Evolutionary conservation across 768 basidiomycete species (phyloP).

Genomic region (Pholiota molesta): DNA sequence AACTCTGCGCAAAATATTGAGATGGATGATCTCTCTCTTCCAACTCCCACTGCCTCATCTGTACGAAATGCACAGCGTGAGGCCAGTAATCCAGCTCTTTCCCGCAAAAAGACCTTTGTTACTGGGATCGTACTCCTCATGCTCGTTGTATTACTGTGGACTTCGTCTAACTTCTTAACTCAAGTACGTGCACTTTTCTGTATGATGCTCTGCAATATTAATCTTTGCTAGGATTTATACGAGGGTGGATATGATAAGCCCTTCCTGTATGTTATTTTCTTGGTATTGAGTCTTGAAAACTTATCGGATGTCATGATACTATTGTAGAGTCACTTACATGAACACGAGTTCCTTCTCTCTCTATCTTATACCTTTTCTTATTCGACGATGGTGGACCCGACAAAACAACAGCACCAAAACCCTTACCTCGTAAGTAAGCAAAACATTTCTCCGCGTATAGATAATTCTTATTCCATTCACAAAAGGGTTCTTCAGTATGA

Average conservation of each 20-base stretch:
- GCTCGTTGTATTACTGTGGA: slow-evolving; percentile 86
- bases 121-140: slow-evolving; percentile 73
- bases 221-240: slow-evolving; percentile 44
- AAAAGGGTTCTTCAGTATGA: slow-evolving; percentile 26
- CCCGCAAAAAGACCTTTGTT: slow-evolving; percentile 39
- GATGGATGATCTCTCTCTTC: slow-evolving; percentile 12
- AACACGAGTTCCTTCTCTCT: slow-evolving; percentile 84
- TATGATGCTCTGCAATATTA: neutral
- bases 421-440: slow-evolving; percentile 7
- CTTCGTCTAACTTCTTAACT: slow-evolving; percentile 83
- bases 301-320: neutral
- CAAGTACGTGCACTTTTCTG: slow-evolving; percentile 49
- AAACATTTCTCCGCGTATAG: neutral
- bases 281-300: neutral
- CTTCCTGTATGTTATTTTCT: slow-evolving; percentile 57
- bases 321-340: slow-evolving; percentile 61
- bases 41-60: neutral
- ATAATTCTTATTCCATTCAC: neutral
- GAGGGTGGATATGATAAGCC: slow-evolving; percentile 82
- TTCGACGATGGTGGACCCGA: slow-evolving; percentile 26
- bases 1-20: slow-evolving; percentile 6
- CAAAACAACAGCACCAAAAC: slow-evolving; percentile 3
- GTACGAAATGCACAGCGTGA: neutral
- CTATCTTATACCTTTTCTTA: slow-evolving; percentile 34
- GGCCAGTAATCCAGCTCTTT: neutral